Percentiles rank a stretch among this genome's conserved stretches.
These are phyloP conservation scores for Ilyonectria sp. DNA, from an alignment of 2,329 filamentous ascomycete genomes.

Conservation along the genomic window DNA sequence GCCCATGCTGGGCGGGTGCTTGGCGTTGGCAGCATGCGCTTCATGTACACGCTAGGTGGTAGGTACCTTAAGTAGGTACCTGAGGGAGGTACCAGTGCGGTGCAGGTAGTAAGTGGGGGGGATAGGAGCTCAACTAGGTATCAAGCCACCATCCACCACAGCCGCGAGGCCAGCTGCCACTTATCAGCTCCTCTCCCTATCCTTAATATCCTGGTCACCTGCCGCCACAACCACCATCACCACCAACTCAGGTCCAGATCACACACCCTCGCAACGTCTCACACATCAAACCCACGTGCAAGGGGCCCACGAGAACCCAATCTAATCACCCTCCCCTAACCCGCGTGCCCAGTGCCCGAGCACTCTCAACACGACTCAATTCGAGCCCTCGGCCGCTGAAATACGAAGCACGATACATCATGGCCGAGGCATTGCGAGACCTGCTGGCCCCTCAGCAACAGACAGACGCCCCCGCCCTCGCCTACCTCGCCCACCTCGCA, in stretches of 20 bases:
- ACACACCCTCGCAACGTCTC: neutral
- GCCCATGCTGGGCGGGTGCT: too few species aligned
- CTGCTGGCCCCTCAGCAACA: slow-evolving; percentile 51
- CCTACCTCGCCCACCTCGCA: slow-evolving; percentile 84
- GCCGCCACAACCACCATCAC: neutral
- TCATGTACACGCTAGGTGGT: too few species aligned
- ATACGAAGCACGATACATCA: slow-evolving; percentile 34
- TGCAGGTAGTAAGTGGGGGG: neutral
- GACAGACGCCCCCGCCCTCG: slow-evolving; percentile 68
- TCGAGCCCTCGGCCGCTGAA: neutral
- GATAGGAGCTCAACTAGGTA: neutral
- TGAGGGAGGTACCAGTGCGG: neutral
- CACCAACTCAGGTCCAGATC: neutral
- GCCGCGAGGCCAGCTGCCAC: slow-evolving; percentile 4
- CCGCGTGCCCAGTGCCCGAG: neutral
- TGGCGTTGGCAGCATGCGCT: too few species aligned
- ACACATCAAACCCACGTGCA: slow-evolving; percentile 1
- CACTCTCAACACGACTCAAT: slow-evolving; percentile 10
- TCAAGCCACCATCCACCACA: neutral
- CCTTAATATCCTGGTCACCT: neutral
- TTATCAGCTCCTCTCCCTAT: neutral
- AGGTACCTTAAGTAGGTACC: neutral
- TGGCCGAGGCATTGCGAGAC: slow-evolving; percentile 57
- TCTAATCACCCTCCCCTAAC: neutral
- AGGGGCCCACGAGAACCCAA: neutral